Percentiles rank a stretch among this genome's conserved stretches.
Conservation (phyloP, 2,329 filamentous ascomycete species). For the Leptographium radiaticola region DNA sequence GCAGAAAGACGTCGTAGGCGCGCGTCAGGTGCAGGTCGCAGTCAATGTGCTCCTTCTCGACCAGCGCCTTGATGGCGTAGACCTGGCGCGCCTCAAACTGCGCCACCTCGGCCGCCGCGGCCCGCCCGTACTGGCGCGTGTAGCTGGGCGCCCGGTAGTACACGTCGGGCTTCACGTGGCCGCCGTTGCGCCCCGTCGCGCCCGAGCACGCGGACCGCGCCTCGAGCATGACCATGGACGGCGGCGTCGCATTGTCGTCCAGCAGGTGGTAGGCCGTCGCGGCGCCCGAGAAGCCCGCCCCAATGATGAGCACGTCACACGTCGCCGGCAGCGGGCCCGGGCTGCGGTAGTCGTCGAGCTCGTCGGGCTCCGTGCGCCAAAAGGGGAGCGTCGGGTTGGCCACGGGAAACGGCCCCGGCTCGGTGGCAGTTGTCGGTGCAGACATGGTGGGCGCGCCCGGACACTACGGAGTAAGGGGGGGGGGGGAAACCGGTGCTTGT, state of each 20-base stretch:
- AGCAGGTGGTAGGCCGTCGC: slow-evolving; percentile 53
- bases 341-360: slow-evolving; percentile 31
- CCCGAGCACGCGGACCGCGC: slow-evolving; percentile 70
- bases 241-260: not conserved
- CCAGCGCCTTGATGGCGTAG: slow-evolving; percentile 5
- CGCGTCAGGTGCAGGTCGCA: slow-evolving; percentile 6
- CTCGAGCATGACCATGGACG: slow-evolving; percentile 53
- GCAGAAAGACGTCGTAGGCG: slow-evolving; percentile 23
- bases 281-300: slow-evolving; percentile 62
- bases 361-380: not conserved
- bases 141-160: not conserved
- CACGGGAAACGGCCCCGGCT: no score
- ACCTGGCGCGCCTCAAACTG: slow-evolving; percentile 9
- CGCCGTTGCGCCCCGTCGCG: slow-evolving; percentile 53
- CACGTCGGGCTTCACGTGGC: slow-evolving; percentile 27
- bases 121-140: not conserved
- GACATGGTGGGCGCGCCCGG: no score
- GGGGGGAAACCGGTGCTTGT: no score
- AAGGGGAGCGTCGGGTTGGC: not conserved
- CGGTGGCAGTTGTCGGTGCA: no score
- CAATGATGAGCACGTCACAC: slow-evolving; percentile 58
- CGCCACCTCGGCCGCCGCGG: slow-evolving; percentile 5
- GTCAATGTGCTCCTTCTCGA: slow-evolving; percentile 5
- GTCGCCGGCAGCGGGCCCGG: slow-evolving; percentile 48
- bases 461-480: no score